Base-by-base conservation (phyloP, 768 basidiomycete genomes). In the Kwoniella pini region DNA sequence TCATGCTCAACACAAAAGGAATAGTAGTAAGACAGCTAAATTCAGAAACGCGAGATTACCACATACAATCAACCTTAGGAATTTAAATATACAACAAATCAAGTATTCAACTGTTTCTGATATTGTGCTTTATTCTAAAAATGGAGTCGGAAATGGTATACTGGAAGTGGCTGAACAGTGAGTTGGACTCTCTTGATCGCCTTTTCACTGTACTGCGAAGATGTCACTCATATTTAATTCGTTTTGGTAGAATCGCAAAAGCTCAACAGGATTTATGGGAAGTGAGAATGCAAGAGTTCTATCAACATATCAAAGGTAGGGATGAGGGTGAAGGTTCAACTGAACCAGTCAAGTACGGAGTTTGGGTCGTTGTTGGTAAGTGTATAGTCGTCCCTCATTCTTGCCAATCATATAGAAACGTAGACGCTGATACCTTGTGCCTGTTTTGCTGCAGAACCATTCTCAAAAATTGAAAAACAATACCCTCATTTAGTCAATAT, bases 51-150 rank as follows among this genome's bases (percentile, higher is more conserved):
- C 73, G 3, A 63, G 65, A 53, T 60, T 78, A 36, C 70, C 73
- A 2, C 57, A 63, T 17, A 62, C 73, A 50, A 72, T 78, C 56
- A 76, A 76, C 48, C 50, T 78, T 22, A 64, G 77, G 21, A 78
- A 78, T 55, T 63, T 78, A 5, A 67, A 74, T 31, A 78, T 78
- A 9, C 77, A 78, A 58, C 72, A 77, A 54, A 72, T 77, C 63
- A 79, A 79, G 57, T 79, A 79, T 57, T 68, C 77, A 1, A 77
- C 76, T 17, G 70, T 79, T 48, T 74, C 75, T n/a, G 77, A 79
- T 62, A 62, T 79, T 46, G 58, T 78, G 24, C 33, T 78, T 17
- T 78, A 76, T 43, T 65, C 70, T n/a, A 73, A 67, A 43, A 43
- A 57, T 26, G 74, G 74, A 1, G 66, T 65, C 1, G 65, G 68